Evolutionary conservation across 2,329 filamentous ascomycete genomes (phyloP), one percentile per base, ranked within the genome.

Genomic region (Fusarium chuoi): DNA sequence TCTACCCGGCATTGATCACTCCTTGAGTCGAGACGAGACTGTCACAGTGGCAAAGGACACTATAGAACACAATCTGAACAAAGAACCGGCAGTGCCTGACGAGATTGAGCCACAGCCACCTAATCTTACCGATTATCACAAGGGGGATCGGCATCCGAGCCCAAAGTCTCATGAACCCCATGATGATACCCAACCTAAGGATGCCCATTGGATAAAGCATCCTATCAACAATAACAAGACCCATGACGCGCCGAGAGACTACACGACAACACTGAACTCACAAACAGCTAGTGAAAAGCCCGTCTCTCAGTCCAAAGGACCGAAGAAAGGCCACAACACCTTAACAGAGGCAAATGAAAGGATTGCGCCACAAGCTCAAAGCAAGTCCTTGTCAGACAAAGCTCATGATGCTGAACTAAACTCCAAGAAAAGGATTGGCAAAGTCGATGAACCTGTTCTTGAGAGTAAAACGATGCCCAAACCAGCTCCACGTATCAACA

Each of bases 121-220:
- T 54, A 45, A 55, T 44, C 56, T 78, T 56, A 48, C 35, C 11
- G 39, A 57, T 39, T 75, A 79, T 58, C 61, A 52, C 30, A 59
- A 41, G 26, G 44, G 68, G 30, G 64, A 69, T 42, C 62, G 56
- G 46, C 61, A 70, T 20, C 39, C 66, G 44, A 75, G 76, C 36
- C 76, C 77, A 28, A 75, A 72, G 51, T 67, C 74, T 42, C 70
- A 75, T 46, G 45, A 64, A 30, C 63, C 79, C 36, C 60, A 60
- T 35, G 52, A 66, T 13, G 74, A 77, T 66, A 35, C 70, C 57
- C 66, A 58, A 57, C 68, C 56, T n/a, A 67, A 63, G 36, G 72
- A 73, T 58, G 66, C 60, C 46, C 56, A 60, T 55, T 64, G 68
- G 59, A 46, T 57, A 44, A 65, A 64, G 35, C 44, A 66, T 35